These are phyloP conservation scores for Aureobasidium sp. DNA, from an alignment of 2,329 filamentous ascomycete genomes.

Conservation along the genomic window DNA sequence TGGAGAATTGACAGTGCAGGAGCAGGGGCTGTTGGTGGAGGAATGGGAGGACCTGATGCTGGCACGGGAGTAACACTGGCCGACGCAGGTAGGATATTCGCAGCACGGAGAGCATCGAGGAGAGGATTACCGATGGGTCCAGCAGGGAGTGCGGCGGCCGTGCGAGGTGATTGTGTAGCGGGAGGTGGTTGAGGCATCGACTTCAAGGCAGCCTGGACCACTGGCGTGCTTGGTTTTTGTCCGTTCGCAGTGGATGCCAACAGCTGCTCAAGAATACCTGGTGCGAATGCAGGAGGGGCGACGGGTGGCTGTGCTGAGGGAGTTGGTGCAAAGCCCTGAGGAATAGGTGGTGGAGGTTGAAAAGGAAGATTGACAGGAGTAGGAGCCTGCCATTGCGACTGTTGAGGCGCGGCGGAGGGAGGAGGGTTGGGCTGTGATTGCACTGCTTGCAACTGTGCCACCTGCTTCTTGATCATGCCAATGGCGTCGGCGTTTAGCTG, in stretches of 20 bases:
- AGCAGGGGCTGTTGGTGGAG: slow-evolving; percentile 7
- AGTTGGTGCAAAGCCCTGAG: slow-evolving; percentile 22
- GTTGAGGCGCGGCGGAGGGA: slow-evolving; percentile 24
- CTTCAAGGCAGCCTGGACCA: slow-evolving; percentile 28
- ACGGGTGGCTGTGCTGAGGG: slow-evolving; percentile 19
- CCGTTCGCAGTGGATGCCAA: slow-evolving; percentile 29
- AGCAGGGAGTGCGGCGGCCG: slow-evolving; percentile 14
- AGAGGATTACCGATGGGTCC: slow-evolving; percentile 18
- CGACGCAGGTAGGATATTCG: slow-evolving; percentile 22
- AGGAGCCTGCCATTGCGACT: slow-evolving; percentile 25
- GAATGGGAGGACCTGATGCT: slow-evolving; percentile 12
- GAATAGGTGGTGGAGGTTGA: slow-evolving; percentile 25
- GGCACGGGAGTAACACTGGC: slow-evolving; percentile 20
- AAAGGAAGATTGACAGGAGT: slow-evolving; percentile 18
- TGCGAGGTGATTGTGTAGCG: background rate
- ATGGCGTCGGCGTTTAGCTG: slow-evolving; percentile 75
- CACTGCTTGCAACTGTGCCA: slow-evolving; percentile 66
- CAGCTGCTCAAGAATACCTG: slow-evolving; percentile 27
- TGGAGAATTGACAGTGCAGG: slow-evolving; percentile 8
- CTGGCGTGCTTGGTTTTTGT: slow-evolving; percentile 31
- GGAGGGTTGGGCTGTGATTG: slow-evolving; percentile 41
- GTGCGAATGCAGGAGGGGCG: slow-evolving; percentile 24
- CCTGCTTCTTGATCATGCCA: slow-evolving; percentile 75
- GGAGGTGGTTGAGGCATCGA: slow-evolving; percentile 21
- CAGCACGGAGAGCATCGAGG: slow-evolving; percentile 18